These are phyloP conservation scores for Ambispora gerdemannii DNA, from an alignment of 192 early-diverging fungal genomes.

Conservation along the genomic window DNA sequence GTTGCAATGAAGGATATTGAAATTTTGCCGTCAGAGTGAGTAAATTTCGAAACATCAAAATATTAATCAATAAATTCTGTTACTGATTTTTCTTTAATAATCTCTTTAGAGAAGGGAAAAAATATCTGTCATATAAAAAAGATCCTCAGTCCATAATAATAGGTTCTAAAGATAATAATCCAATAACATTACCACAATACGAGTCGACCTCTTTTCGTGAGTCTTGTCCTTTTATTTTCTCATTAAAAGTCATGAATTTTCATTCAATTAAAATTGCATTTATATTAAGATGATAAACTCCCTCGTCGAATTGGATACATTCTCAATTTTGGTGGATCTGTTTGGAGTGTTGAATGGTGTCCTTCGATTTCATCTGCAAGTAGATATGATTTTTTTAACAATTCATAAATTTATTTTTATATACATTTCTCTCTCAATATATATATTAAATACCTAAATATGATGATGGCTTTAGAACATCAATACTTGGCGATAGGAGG, in stretches of 20 bases:
- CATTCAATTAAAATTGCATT: neutral
- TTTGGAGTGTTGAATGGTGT: constrained; percentile 42
- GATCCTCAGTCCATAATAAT: constrained; percentile 11
- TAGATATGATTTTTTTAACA: neutral
- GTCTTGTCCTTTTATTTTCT: neutral
- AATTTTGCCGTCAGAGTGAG: constrained; percentile 4
- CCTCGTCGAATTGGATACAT: constrained; percentile 28
- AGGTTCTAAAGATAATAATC: neutral
- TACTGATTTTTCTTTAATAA: neutral
- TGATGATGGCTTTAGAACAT: neutral
- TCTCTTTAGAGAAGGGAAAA: neutral
- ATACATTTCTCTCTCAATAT: neutral
- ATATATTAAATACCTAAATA: neutral
- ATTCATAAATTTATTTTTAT: too few species aligned
- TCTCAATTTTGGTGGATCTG: constrained; percentile 36
- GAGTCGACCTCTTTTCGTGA: constrained; percentile 8
- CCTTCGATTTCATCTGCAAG: constrained; percentile 26
- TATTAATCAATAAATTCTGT: neutral
- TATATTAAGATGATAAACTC: neutral
- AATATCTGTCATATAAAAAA: constrained; percentile 13
- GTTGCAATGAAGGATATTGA: constrained; percentile 15
- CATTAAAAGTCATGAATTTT: neutral
- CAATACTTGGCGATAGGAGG: constrained; percentile 44
- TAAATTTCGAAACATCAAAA: neutral
- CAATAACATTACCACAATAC: constrained; percentile 15